These are phyloP conservation scores for Papiliotrema fonsecae DNA, from an alignment of 1,284 basidiomycete species.

Conservation along the genomic window DNA sequence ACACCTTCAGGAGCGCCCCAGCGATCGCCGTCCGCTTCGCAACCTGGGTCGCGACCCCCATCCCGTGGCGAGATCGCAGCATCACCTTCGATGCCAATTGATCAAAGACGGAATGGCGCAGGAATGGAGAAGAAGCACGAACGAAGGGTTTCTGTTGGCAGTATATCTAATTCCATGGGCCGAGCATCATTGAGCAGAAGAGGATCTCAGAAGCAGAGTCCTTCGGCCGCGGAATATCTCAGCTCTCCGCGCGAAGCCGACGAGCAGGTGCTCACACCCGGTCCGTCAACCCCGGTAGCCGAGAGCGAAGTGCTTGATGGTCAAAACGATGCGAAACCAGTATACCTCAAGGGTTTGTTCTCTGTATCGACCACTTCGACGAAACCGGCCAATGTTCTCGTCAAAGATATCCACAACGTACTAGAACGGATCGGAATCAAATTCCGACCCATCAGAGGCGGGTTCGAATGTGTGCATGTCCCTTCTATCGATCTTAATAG, in stretches of 20 bases:
- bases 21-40: slow-evolving; percentile 10
- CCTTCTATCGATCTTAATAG: slow-evolving; percentile 86
- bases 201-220: slow-evolving; percentile 24
- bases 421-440: slow-evolving; percentile 91
- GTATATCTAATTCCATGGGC: slow-evolving; percentile 29
- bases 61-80: slow-evolving; percentile 10
- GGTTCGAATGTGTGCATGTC: slow-evolving; percentile 92
- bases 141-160: slow-evolving; percentile 56
- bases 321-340: slow-evolving; percentile 67
- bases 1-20: slow-evolving; percentile 2
- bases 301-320: slow-evolving; percentile 18
- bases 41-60: slow-evolving; percentile 1
- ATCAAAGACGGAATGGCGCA: slow-evolving; percentile 61
- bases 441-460: slow-evolving; percentile 81
- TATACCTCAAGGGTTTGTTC: slow-evolving; percentile 84
- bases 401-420: slow-evolving; percentile 77
- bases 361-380: slow-evolving; percentile 95
- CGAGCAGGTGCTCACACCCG: slow-evolving; percentile 2
- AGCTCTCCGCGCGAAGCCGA: slow-evolving; percentile 25
- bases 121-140: slow-evolving; percentile 69
- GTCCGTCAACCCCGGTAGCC: slow-evolving; percentile 3
- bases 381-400: slow-evolving; percentile 74
- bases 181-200: slow-evolving; percentile 24
- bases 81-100: slow-evolving; percentile 22
- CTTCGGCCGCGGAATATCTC: slow-evolving; percentile 12